Conservation (phyloP, 805 yeast genomes). For the Wickerhamomyces xylosicus region DNA sequence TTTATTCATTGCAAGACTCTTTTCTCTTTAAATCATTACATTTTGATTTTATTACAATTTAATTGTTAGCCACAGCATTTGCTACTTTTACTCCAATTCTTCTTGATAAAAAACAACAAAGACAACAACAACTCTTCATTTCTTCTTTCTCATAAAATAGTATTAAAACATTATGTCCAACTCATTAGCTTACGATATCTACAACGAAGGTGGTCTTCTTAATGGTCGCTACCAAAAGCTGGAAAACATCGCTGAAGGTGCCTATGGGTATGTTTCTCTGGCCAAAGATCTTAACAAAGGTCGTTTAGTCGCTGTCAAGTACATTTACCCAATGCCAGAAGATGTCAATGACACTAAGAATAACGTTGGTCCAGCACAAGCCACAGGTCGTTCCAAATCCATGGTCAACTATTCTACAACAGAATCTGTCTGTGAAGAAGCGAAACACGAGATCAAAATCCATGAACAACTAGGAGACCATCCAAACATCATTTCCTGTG, state of each 20-base stretch:
- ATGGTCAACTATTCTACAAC: conserved; percentile 24
- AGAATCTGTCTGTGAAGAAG: conserved; percentile 37
- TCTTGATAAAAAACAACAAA: neutral
- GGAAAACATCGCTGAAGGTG: conserved; percentile 78
- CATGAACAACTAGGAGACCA: conserved; percentile 52
- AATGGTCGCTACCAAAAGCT: conserved; percentile 57
- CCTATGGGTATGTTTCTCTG: conserved; percentile 84
- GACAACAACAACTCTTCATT: neutral
- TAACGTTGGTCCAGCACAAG: conserved; percentile 9
- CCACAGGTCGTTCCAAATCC: conserved; percentile 20
- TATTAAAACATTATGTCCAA: neutral
- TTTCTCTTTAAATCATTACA: no score
- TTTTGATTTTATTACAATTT: no score
- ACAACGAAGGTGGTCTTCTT: conserved; percentile 40
- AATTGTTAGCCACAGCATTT: no score
- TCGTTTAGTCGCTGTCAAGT: conserved; percentile 73
- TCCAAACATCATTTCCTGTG: conserved; percentile 45
- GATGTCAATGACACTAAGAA: conserved; percentile 12
- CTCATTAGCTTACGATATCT: conserved; percentile 21
- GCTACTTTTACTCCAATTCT: no score
- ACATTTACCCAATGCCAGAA: conserved; percentile 53
- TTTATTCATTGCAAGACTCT: no score
- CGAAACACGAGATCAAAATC: conserved; percentile 58
- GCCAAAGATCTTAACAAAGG: conserved; percentile 56
- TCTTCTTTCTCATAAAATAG: no score